phyloP scores from a whole-genome alignment of 306 rosid species.

The Cicer arietinum region DNA sequence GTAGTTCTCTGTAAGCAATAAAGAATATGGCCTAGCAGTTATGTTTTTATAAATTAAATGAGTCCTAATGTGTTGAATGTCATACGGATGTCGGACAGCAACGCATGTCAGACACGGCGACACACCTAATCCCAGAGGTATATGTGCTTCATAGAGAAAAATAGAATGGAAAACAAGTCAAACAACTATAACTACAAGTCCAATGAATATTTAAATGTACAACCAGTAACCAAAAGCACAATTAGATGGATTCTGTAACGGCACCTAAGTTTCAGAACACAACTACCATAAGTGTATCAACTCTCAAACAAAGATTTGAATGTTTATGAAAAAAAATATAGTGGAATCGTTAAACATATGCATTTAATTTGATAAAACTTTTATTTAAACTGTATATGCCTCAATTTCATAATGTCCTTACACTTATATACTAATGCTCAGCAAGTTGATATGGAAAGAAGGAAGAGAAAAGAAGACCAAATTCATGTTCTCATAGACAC shows the following conservation, averaged over 20 bases:
- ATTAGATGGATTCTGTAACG: slow-evolving; percentile 2
- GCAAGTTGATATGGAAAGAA: slow-evolving; percentile 24
- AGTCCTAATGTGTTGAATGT: background rate
- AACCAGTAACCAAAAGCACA: background rate
- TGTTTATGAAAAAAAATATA: background rate
- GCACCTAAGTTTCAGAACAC: slow-evolving; percentile 3
- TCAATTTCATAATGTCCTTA: background rate
- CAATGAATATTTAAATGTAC: background rate
- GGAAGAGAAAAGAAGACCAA: slow-evolving; percentile 1
- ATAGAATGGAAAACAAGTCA: background rate
- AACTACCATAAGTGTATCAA: slow-evolving; percentile 3
- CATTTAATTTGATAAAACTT: background rate
- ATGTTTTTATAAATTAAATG: slow-evolving; percentile 19
- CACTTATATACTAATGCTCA: background rate
- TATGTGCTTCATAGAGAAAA: background rate
- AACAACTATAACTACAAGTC: background rate
- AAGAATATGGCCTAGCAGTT: slow-evolving; percentile 36
- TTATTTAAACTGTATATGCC: background rate
- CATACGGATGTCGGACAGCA: too few species aligned
- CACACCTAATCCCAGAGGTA: too few species aligned
- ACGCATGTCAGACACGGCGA: too few species aligned
- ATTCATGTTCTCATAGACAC: background rate
- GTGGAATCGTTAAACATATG: background rate
- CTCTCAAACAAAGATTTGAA: background rate
- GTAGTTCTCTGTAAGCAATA: slow-evolving; percentile 61